A percentile compares a stretch with the other conserved stretches of the same genome.
Evolutionary conservation across 441 rosid genomes (phyloP).

Genomic region (Brassica balearica): DNA sequence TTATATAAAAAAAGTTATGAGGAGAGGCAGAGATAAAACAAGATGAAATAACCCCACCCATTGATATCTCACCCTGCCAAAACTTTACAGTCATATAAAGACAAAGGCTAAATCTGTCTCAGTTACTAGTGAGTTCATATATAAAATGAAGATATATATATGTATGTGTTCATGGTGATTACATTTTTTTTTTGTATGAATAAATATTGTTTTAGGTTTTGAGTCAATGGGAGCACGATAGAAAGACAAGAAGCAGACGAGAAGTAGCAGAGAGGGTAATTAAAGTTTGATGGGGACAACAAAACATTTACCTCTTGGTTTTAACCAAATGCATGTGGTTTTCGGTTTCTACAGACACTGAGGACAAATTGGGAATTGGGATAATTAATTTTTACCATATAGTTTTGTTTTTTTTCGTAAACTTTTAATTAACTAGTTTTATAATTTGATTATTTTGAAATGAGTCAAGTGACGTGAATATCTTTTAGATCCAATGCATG

Average conservation of each 20-base stretch:
- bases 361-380: slow-evolving; percentile 38
- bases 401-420: background rate
- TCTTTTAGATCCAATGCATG: background rate
- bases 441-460: slow-evolving; percentile 6
- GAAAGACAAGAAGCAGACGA: slow-evolving; percentile 29
- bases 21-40: slow-evolving; percentile 22
- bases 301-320: slow-evolving; percentile 43
- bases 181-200: slow-evolving; percentile 30
- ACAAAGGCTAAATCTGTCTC: slow-evolving; percentile 8
- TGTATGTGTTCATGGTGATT: background rate
- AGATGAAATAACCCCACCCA: slow-evolving; percentile 41
- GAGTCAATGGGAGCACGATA: slow-evolving; percentile 26
- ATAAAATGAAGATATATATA: slow-evolving; percentile 21
- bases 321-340: slow-evolving; percentile 45
- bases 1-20: background rate
- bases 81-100: slow-evolving; percentile 26
- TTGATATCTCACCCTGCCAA: slow-evolving; percentile 37
- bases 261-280: slow-evolving; percentile 39
- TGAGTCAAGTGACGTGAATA: background rate
- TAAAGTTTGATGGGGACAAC: slow-evolving; percentile 40
- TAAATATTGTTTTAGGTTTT: background rate
- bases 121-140: slow-evolving; percentile 27
- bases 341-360: slow-evolving; percentile 30
- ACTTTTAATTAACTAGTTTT: background rate
- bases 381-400: background rate